Evolutionary conservation across 345 rosid species (phyloP), one percentile per base, ranked within the genome.

Genomic region (Triadica sebifera): DNA sequence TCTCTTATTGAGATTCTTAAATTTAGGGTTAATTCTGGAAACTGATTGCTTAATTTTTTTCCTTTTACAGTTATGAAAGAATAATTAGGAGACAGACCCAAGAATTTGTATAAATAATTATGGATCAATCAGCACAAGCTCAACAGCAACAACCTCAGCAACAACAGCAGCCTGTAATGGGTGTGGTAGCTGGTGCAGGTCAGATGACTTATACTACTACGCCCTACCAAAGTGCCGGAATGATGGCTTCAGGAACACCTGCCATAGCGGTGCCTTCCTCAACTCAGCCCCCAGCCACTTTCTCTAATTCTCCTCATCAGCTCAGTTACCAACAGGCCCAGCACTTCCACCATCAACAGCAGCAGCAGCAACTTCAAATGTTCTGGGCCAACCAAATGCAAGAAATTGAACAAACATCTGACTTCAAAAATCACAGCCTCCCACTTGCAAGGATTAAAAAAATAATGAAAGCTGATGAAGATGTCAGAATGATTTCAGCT

Each of bases 41-140:
- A 46, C 59, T 34, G n/a, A 41, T 51, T 69, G 29, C 78, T 37
- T 55, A 64, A 24, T 67, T 8, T 67, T 77, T 70, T 10, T 62
- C 67, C 67, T 15, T 71, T 60, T 70, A 61, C 71, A 78, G 84
- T 75, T 59, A 76, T 79, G 76, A 71, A 69, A 75, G 57, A 71
- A 64, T 78, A 78, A 74, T 57, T 8, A 43, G 25, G 62, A 22
- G 12, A 13, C 25, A 12, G 49, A 47, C 53, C 11, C 17, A 8
- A 60, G 53, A 57, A 57, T 15, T 67, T 19, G 37, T 51, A 59
- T 12, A 29, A 59, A 43, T 46, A 41, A 12, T 68, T 25, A 89
- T 89, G 93, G 89, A 89, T 76, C 93, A 87, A 71, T 70, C 84
- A 19, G 88, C 83, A 38, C 89, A 86, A 76, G 57, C 70, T 16